phyloP scores from a whole-genome alignment of 2,329 filamentous ascomycete genomes.

The Tolypocladium cylindrosporum region DNA sequence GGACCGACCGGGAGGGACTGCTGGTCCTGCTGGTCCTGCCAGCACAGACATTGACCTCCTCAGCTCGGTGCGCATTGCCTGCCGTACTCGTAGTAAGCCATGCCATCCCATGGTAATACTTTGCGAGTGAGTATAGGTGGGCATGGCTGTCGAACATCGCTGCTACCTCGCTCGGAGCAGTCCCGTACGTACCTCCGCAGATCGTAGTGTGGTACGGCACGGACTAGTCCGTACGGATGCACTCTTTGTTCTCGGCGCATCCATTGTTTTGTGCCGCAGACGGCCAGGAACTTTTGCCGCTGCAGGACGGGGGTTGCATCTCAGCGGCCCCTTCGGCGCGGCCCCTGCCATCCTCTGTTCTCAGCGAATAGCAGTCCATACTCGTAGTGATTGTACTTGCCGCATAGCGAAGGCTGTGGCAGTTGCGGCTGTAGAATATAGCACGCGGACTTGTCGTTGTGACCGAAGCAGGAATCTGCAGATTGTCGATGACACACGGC shows the following conservation, averaged over 20 bases:
- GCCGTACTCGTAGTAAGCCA: not conserved
- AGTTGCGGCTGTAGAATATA: not conserved
- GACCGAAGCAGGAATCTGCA: not conserved
- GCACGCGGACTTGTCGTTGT: not conserved
- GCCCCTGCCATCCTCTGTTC: slow-evolving; percentile 1
- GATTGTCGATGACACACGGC: not conserved
- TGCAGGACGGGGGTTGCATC: slow-evolving; percentile 8
- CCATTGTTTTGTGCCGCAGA: not conserved
- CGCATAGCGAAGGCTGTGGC: not conserved
- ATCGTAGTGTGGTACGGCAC: not conserved
- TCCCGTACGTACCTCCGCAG: not conserved
- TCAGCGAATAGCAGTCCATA: not conserved
- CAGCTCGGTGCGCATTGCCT: not conserved
- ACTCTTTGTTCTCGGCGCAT: slow-evolving; percentile 2
- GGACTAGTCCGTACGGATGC: not conserved
- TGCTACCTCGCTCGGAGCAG: not conserved
- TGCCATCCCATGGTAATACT: not conserved
- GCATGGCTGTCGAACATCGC: not conserved
- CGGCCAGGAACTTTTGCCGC: slow-evolving; percentile 12
- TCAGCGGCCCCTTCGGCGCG: slow-evolving; percentile 2
- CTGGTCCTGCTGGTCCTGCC: not conserved
- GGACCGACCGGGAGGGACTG: not conserved
- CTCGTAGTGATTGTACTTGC: not conserved
- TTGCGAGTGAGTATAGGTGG: not conserved
- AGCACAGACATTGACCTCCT: not conserved